A percentile compares a stretch with the other conserved stretches of the same genome.
phyloP scores from a whole-genome alignment of 2,329 filamentous ascomycete species.

The Clonostachys rhizophaga region DNA sequence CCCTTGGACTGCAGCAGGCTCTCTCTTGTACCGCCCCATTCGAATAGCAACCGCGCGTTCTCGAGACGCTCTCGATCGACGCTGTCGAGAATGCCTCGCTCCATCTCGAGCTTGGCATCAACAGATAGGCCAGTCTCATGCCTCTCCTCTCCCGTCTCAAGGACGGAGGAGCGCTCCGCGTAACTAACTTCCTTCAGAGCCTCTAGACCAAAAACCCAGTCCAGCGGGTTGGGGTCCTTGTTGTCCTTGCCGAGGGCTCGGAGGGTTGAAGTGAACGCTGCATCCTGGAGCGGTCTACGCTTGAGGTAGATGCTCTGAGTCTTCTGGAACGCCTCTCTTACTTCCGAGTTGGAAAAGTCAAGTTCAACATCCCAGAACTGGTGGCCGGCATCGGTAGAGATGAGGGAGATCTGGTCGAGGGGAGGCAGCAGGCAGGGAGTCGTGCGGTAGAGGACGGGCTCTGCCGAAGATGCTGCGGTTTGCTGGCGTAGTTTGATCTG shows the following conservation, averaged over 20 bases:
- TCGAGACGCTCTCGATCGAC: slow-evolving; percentile 26
- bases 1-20: slow-evolving; percentile 14
- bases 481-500: slow-evolving; percentile 52
- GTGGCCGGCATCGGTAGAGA: slow-evolving; percentile 57
- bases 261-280: slow-evolving; percentile 69
- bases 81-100: slow-evolving; percentile 35
- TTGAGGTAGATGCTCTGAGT: slow-evolving; percentile 74
- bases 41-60: slow-evolving; percentile 37
- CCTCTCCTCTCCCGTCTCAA: slow-evolving; percentile 45
- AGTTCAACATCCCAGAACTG: slow-evolving; percentile 79
- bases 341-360: slow-evolving; percentile 63
- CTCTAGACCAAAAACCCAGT: slow-evolving; percentile 69
- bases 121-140: slow-evolving; percentile 48
- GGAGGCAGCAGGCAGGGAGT: slow-evolving; percentile 62
- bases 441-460: slow-evolving; percentile 31
- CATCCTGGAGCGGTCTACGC: slow-evolving; percentile 63
- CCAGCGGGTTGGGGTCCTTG: slow-evolving; percentile 44
- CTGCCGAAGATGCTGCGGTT: slow-evolving; percentile 28
- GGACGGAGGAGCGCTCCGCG: slow-evolving; percentile 61
- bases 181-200: slow-evolving; percentile 50
- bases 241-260: slow-evolving; percentile 57
- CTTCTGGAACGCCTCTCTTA: slow-evolving; percentile 56
- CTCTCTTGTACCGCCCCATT: slow-evolving; percentile 46
- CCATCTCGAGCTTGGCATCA: slow-evolving; percentile 68
- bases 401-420: slow-evolving; percentile 53